A percentile compares a stretch with the other conserved stretches of the same genome.
phyloP scores from a whole-genome alignment of 2,329 filamentous ascomycete genomes.

The Arthrinium phaeospermum region DNA sequence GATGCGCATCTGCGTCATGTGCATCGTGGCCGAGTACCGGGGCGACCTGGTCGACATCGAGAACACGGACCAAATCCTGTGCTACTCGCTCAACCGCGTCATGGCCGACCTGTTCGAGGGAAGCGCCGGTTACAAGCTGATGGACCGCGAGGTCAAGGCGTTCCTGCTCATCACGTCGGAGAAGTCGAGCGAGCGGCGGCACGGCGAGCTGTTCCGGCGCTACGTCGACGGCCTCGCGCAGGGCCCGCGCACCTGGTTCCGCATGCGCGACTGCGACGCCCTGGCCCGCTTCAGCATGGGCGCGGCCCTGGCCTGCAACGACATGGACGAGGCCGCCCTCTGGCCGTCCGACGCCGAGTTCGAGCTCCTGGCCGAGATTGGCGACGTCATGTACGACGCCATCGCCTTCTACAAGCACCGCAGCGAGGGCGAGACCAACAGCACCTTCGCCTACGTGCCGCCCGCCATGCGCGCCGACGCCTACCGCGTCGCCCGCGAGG shows the following conservation, averaged over 20 bases:
- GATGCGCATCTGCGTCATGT: slow-evolving; percentile 30
- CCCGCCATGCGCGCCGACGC: slow-evolving; percentile 30
- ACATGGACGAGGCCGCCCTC: slow-evolving; percentile 30
- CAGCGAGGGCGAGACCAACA: slow-evolving; percentile 41
- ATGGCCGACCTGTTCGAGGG: slow-evolving; percentile 28
- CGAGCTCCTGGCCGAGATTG: slow-evolving; percentile 33
- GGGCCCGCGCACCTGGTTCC: slow-evolving; percentile 38
- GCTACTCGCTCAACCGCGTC: slow-evolving; percentile 29
- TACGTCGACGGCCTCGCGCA: slow-evolving; percentile 36
- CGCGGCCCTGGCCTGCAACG: slow-evolving; percentile 39
- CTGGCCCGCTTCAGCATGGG: slow-evolving; percentile 40
- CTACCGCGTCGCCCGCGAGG: slow-evolving; percentile 34
- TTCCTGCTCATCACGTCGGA: slow-evolving; percentile 31
- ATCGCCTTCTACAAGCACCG: slow-evolving; percentile 42
- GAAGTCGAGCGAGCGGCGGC: slow-evolving; percentile 26
- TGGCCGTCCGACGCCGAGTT: slow-evolving; percentile 33
- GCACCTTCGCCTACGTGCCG: slow-evolving; percentile 39
- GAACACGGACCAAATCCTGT: slow-evolving; percentile 23
- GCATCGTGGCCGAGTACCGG: slow-evolving; percentile 32
- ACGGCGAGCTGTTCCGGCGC: slow-evolving; percentile 34
- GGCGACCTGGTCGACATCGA: slow-evolving; percentile 28
- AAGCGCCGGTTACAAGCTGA: slow-evolving; percentile 24
- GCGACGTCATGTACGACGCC: slow-evolving; percentile 38
- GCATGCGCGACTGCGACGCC: slow-evolving; percentile 41
- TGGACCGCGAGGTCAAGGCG: slow-evolving; percentile 31